Evolutionary conservation across 306 rosid species (phyloP).

Genomic region (Medicago ruthenica): DNA sequence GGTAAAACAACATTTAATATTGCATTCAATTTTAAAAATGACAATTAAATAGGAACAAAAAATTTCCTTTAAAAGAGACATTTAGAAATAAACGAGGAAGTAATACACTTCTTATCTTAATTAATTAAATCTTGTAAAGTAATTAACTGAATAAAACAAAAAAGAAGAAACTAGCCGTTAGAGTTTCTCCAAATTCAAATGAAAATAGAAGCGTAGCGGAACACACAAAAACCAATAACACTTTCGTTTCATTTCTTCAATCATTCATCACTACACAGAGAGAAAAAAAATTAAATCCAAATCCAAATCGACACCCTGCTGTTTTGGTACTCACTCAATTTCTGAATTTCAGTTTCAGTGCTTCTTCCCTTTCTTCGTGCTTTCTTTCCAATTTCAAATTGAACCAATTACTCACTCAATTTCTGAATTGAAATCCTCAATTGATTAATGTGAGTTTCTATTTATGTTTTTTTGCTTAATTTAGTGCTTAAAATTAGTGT

Average conservation of each 20-base stretch:
- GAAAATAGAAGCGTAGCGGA: conserved; percentile 34
- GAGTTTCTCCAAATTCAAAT: conserved; percentile 59
- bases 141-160: conserved; percentile 19
- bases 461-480: conserved; percentile 13
- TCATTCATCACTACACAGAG: background rate
- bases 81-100: no score
- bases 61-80: no score
- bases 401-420: conserved; percentile 12
- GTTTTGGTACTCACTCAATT: no score
- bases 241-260: conserved; percentile 33
- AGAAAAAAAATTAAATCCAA: background rate
- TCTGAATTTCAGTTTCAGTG: no score
- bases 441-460: conserved; percentile 47
- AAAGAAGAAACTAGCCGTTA: conserved; percentile 86
- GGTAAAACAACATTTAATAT: no score
- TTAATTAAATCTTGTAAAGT: background rate
- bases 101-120: background rate
- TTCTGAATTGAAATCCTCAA: conserved; percentile 7
- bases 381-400: conserved; percentile 22
- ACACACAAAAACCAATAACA: no score
- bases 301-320: conserved; percentile 34
- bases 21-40: no score
- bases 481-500: conserved; percentile 34
- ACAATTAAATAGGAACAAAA: no score
- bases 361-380: conserved; percentile 10